Percentiles rank a stretch among this genome's conserved stretches.
Evolutionary conservation across 371 early-diverging fungal species (phyloP).

Genomic region (Circinella umbellata): DNA sequence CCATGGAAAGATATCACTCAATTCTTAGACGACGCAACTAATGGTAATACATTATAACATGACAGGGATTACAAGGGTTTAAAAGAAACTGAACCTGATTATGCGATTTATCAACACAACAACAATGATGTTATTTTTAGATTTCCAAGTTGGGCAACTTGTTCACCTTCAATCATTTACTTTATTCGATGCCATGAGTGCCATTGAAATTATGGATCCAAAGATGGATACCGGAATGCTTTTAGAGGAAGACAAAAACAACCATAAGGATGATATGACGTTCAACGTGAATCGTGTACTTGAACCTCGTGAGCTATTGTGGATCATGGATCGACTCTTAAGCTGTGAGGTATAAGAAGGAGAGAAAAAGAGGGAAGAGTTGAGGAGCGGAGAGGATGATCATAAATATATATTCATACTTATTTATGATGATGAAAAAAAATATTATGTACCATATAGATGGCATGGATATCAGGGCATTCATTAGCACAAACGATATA

Average conservation of each 20-base stretch:
- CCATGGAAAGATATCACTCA: constrained; percentile 61
- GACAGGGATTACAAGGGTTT: no score
- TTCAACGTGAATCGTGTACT: constrained; percentile 51
- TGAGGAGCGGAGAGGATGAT: no score
- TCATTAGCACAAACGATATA: constrained; percentile 74
- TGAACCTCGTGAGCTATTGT: constrained; percentile 55
- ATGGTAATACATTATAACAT: constrained; percentile 59
- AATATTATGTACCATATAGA: constrained; percentile 41
- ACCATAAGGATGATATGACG: constrained; percentile 12
- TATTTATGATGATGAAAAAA: neutral
- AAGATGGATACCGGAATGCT: constrained; percentile 83
- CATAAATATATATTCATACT: no score
- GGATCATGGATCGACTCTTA: constrained; percentile 71
- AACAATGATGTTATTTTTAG: constrained; percentile 39
- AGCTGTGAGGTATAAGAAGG: constrained; percentile 65
- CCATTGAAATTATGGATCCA: constrained; percentile 86
- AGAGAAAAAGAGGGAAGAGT: no score
- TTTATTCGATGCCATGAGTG: constrained; percentile 79
- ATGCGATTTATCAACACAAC: no score
- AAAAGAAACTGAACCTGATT: no score
- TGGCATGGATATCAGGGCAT: constrained; percentile 79
- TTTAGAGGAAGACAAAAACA: constrained; percentile 38
- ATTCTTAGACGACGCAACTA: constrained; percentile 55
- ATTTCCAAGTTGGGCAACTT: constrained; percentile 69
- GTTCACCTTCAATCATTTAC: constrained; percentile 65